Conservation (phyloP, 176 grass and related monocot species). For the Phyllostachys edulis region DNA sequence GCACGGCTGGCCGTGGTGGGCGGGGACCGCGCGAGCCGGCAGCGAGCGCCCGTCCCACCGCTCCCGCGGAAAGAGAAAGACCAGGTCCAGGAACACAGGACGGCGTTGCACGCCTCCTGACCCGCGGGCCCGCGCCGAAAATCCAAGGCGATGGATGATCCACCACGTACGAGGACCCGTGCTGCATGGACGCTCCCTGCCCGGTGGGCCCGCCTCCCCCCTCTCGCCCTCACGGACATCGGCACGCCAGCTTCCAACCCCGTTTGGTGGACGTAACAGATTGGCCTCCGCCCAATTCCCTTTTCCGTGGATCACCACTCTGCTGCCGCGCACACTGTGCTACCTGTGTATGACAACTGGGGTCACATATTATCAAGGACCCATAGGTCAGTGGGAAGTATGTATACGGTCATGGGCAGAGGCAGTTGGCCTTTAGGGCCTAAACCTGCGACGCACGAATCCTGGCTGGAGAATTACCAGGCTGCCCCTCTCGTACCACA, state of each 20-base stretch:
- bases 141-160: background rate
- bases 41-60: background rate
- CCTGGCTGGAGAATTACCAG: slow-evolving; percentile 16
- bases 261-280: slow-evolving; percentile 29
- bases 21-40: background rate
- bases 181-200: slow-evolving; percentile 35
- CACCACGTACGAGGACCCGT: slow-evolving; percentile 44
- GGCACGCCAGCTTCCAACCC: background rate
- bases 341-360: background rate
- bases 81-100: slow-evolving; percentile 1
- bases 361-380: accelerated
- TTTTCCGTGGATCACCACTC: background rate
- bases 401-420: accelerated
- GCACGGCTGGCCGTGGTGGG: background rate
- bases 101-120: background rate
- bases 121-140: background rate
- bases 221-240: slow-evolving; percentile 33
- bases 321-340: accelerated
- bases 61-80: background rate
- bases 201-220: background rate
- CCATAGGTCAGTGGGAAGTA: background rate
- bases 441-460: slow-evolving; percentile 15
- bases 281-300: background rate
- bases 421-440: background rate
- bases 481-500: slow-evolving; percentile 15